A percentile compares a stretch with the other conserved stretches of the same genome.
Evolutionary conservation across 108 stramenopile species (phyloP).

Genomic region (Nannochloropsis gaditana): DNA sequence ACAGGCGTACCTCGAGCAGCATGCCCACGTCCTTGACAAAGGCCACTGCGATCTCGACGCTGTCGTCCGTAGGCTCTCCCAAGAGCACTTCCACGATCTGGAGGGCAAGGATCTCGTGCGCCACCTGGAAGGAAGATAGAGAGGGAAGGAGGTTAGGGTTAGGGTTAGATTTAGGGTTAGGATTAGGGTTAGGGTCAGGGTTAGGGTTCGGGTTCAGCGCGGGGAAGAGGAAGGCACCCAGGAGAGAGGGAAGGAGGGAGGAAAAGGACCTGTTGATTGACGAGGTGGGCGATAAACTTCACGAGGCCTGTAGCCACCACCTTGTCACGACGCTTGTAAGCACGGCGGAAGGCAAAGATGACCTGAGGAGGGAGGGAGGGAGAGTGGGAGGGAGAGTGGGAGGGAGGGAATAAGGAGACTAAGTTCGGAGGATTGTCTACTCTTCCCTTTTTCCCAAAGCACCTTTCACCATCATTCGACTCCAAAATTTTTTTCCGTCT

Average conservation of each 20-base stretch:
- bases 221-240: too few relatives aligned
- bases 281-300: constrained; percentile 86
- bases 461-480: too few relatives aligned
- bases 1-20: too few relatives aligned
- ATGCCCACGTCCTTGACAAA: constrained; percentile 70
- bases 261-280: constrained; percentile 70
- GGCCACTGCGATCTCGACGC: constrained; percentile 87
- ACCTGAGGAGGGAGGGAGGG: constrained; percentile 27
- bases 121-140: constrained; percentile 55
- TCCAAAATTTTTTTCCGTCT: neutral
- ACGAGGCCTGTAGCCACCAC: constrained; percentile 70
- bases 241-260: neutral
- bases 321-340: constrained; percentile 81
- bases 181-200: neutral
- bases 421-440: neutral
- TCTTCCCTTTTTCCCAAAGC: too few relatives aligned
- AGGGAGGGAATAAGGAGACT: neutral
- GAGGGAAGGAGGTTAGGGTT: neutral
- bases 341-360: constrained; percentile 74
- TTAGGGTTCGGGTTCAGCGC: too few relatives aligned
- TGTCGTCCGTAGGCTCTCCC: constrained; percentile 91
- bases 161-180: neutral
- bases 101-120: constrained; percentile 88
- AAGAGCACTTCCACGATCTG: constrained; percentile 88
- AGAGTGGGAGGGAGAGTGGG: neutral